phyloP scores from a whole-genome alignment of 306 rosid species.

The Vicia sativa region DNA sequence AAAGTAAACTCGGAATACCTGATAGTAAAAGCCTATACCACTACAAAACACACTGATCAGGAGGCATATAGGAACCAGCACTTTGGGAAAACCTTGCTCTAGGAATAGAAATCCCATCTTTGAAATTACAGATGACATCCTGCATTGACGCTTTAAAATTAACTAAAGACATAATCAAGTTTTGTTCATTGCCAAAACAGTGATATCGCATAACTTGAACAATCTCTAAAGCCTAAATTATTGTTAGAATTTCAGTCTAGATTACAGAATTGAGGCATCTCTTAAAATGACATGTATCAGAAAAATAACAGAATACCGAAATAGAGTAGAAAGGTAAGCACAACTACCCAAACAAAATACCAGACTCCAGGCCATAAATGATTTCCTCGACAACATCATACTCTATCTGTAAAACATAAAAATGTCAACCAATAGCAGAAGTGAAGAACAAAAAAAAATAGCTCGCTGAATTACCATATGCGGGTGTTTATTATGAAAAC shows the following conservation, averaged over 20 bases:
- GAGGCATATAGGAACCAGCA: slow-evolving; percentile 83
- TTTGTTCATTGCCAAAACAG: neutral
- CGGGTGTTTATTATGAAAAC: slow-evolving; percentile 20
- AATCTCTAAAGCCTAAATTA: neutral
- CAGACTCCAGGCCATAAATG: slow-evolving; percentile 95
- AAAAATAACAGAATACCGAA: slow-evolving; percentile 21
- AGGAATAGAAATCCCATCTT: slow-evolving; percentile 93
- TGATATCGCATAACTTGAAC: neutral
- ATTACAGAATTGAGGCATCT: slow-evolving; percentile 21
- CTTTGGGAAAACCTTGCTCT: slow-evolving; percentile 84
- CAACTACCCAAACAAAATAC: slow-evolving; percentile 88
- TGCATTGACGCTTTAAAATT: slow-evolving; percentile 45
- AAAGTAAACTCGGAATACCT: slow-evolving; percentile 53
- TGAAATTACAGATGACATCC: slow-evolving; percentile 96
- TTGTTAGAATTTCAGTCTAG: slow-evolving; percentile 2
- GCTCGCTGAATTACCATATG: slow-evolving; percentile 20
- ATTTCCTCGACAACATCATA: slow-evolving; percentile 92
- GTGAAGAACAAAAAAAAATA: slow-evolving; percentile 1
- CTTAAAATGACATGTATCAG: slow-evolving; percentile 15
- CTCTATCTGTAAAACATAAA: slow-evolving; percentile 73
- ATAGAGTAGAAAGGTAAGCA: slow-evolving; percentile 31
- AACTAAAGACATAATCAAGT: slow-evolving; percentile 24
- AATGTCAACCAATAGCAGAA: slow-evolving; percentile 31
- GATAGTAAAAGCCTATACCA: slow-evolving; percentile 88
- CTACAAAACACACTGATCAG: slow-evolving; percentile 70